phyloP scores from a whole-genome alignment of 2,329 filamentous ascomycete genomes.

The Beauveria varroae region DNA sequence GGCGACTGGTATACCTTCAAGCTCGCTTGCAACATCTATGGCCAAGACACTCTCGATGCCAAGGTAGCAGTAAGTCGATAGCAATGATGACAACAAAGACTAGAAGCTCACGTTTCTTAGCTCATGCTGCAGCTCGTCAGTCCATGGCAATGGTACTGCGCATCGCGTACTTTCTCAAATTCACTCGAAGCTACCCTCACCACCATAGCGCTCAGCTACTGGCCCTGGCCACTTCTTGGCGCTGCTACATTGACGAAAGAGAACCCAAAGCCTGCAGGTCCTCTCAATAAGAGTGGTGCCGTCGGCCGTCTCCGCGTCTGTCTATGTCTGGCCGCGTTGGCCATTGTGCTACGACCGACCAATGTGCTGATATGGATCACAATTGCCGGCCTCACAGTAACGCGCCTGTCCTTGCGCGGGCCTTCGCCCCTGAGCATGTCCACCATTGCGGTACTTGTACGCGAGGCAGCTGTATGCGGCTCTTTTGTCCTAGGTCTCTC shows the following conservation, averaged over 20 bases:
- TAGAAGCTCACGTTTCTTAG: conserved; percentile 15
- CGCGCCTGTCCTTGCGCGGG: conserved; percentile 27
- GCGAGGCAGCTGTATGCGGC: conserved; percentile 59
- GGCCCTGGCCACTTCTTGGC: conserved; percentile 72
- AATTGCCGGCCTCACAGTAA: conserved; percentile 44
- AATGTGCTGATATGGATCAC: conserved; percentile 80
- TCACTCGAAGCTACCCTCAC: conserved; percentile 87
- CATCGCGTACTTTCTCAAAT: conserved; percentile 89
- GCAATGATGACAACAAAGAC: neutral
- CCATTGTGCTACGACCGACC: conserved; percentile 81
- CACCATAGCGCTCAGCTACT: conserved; percentile 67
- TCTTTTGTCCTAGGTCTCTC: conserved; percentile 56
- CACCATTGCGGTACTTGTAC: conserved; percentile 45
- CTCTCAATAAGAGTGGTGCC: conserved; percentile 18
- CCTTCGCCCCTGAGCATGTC: conserved; percentile 34
- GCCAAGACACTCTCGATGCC: conserved; percentile 52
- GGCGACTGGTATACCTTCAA: conserved; percentile 86
- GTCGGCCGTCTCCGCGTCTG: conserved; percentile 42
- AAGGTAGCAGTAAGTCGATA: conserved; percentile 57
- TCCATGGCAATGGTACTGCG: conserved; percentile 94
- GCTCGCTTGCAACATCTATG: conserved; percentile 67
- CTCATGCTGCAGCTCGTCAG: conserved; percentile 30
- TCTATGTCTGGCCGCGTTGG: conserved; percentile 68
- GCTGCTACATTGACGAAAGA: conserved; percentile 31
- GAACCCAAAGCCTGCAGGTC: conserved; percentile 25